These are phyloP conservation scores for Yamadazyma tumulicola DNA, from an alignment of 805 yeast genomes.

Conservation along the genomic window DNA sequence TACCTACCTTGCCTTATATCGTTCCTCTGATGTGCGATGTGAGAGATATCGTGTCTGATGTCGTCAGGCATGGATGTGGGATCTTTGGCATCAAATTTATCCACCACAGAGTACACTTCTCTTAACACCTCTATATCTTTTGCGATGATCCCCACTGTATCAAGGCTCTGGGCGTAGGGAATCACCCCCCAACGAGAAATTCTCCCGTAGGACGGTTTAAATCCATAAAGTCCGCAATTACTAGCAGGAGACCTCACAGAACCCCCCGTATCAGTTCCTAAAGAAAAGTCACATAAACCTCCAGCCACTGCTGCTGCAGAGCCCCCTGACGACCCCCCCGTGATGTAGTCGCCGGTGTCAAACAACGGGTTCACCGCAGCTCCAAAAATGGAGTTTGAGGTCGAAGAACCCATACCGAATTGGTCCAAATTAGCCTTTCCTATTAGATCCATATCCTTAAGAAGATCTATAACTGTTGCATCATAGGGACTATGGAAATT, in stretches of 20 bases:
- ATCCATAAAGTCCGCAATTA: constrained; percentile 78
- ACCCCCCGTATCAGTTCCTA: constrained; percentile 98
- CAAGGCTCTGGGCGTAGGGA: constrained; percentile 90
- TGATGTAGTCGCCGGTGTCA: constrained; percentile 24
- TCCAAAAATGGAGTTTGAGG: constrained; percentile 53
- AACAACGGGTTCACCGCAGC: constrained; percentile 52
- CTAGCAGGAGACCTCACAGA: constrained; percentile 91
- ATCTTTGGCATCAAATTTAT: constrained; percentile 66
- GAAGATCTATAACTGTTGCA: constrained; percentile 62
- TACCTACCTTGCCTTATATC: constrained; percentile 19
- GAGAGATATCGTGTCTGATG: constrained; percentile 26
- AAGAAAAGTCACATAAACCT: constrained; percentile 62
- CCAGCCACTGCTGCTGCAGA: constrained; percentile 89
- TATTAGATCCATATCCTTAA: constrained; percentile 54
- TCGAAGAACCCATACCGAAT: constrained; percentile 93
- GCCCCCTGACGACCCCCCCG: constrained; percentile 97
- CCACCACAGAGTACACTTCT: constrained; percentile 53
- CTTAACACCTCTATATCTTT: constrained; percentile 42
- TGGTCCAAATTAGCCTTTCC: constrained; percentile 95
- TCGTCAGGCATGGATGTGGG: constrained; percentile 60
- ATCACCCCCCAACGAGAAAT: constrained; percentile 89
- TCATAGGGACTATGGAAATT: constrained; percentile 73
- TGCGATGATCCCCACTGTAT: constrained; percentile 85
- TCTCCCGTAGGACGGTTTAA: constrained; percentile 92
- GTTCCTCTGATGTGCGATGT: constrained; percentile 6